Evolutionary conservation across 2,329 filamentous ascomycete genomes (phyloP), one percentile per base, ranked within the genome.

Genomic region (Talaromyces sp.): DNA sequence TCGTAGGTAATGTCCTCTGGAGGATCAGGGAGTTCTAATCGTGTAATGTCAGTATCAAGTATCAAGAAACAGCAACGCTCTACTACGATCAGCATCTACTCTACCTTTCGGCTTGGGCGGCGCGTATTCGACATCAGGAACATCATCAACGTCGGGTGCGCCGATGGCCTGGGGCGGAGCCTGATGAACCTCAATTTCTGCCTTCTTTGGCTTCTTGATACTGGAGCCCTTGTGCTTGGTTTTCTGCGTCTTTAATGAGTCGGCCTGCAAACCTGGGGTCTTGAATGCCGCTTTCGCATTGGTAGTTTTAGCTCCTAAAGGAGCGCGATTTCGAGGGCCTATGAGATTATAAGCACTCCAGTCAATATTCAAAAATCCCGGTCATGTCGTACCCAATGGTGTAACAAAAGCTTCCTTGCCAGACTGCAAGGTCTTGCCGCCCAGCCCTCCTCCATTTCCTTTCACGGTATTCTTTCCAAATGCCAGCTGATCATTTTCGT

Each of bases 291-390:
- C 84, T 80, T 96, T 98, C 60, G 91, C 92, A 76, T 99, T 99
- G 59, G 95, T 98, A 1, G 93, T 98, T 78, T 99, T 99, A 82
- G 91, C 89, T 37, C 93, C 93, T 55, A 99, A 80, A 12, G 92
- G 90, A 40, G 93, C 92, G 70, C 93, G 87, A 64, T 82, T 88
- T 64, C 87, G 86, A 58, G 88, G 83, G 62, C 83, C 86, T 88
- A 33, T n/a, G 18, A 6, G 5, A 8, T n/a, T n/a, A 42, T 46
- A 9, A 48, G 33, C 57, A 35, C 50, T 23, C 21, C 9, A 2
- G 28, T 16, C 23, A 23, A 6, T 9, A n/a, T 5, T 23, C 3
- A 11, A 48, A n/a, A 23, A 14, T n/a, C 35, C 40, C 37, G 16
- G 33, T 25, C 18, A 23, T 57, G 37, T 4, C 83, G 66, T 82